Percentiles rank a stretch among this genome's conserved stretches.
Conservation (phyloP, 371 early-diverging fungal genomes). For the Zopfochytrium polystomum region DNA sequence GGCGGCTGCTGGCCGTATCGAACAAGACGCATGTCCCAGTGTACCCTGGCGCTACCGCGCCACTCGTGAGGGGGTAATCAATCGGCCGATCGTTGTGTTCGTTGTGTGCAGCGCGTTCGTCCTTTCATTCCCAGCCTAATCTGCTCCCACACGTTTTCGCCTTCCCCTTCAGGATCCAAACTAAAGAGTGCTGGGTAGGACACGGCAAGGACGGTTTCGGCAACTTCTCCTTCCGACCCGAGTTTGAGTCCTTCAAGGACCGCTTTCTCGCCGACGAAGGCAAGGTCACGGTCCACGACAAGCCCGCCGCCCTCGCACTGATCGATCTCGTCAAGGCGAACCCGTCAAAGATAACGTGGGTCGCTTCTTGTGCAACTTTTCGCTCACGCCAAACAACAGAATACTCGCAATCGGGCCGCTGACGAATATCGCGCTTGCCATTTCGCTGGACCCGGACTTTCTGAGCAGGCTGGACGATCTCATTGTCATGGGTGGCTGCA, state of each 20-base stretch:
- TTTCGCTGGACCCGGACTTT: conserved; percentile 36
- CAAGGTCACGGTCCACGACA: not conserved
- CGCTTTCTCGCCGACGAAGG: not conserved
- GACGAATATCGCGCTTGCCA: conserved; percentile 43
- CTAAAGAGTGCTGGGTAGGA: conserved; percentile 21
- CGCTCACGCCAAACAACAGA: conserved; percentile 16
- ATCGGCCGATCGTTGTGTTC: not conserved
- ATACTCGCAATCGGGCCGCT: conserved; percentile 42
- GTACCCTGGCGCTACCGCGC: conserved; percentile 15
- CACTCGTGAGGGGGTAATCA: conserved; percentile 12
- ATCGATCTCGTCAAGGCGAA: conserved; percentile 16
- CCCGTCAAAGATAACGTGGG: not conserved
- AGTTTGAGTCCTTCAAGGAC: not conserved
- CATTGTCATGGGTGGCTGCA: conserved; percentile 43
- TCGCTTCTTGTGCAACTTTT: not conserved
- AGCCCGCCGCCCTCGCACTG: conserved; percentile 17
- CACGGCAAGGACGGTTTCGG: conserved; percentile 40
- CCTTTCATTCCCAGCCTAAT: not conserved
- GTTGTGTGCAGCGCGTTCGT: not conserved
- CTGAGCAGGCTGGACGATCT: conserved; percentile 31
- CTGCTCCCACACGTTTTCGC: not conserved
- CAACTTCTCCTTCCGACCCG: conserved; percentile 14
- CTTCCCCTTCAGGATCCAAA: not conserved
- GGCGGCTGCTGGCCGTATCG: not conserved
- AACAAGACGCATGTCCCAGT: conserved; percentile 11